Percentiles rank a stretch among this genome's conserved stretches.
Conservation (phyloP, 768 basidiomycete species). For the Leccinellum luteum region DNA sequence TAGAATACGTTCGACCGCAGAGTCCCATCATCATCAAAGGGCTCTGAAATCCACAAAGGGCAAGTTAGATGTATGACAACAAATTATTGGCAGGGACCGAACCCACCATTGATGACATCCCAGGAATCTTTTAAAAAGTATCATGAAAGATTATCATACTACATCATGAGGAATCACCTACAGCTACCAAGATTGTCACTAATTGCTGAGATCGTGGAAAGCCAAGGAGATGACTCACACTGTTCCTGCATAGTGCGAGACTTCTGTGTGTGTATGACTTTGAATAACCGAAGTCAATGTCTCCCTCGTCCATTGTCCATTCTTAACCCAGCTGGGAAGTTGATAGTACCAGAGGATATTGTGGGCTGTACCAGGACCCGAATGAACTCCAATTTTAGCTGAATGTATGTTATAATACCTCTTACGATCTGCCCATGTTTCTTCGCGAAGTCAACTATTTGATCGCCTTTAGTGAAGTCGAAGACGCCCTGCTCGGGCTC, state of each 20-base stretch:
- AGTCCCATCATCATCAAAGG: conserved; percentile 54
- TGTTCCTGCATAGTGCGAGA: conserved; percentile 11
- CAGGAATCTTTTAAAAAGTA: conserved; percentile 11
- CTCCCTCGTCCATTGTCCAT: conserved; percentile 12
- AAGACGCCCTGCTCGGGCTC: conserved; percentile 26
- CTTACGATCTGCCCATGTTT: conserved; percentile 18
- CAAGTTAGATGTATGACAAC: not conserved
- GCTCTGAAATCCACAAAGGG: conserved; percentile 5
- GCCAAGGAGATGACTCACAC: conserved; percentile 4
- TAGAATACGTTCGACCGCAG: conserved; percentile 53
- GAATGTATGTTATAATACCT: conserved; percentile 3
- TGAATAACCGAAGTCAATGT: conserved; percentile 16
- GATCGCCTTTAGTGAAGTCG: conserved; percentile 20
- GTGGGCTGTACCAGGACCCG: conserved; percentile 8
- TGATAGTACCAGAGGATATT: conserved; percentile 18
- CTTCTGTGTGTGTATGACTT: conserved; percentile 17
- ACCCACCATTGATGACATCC: conserved; percentile 22
- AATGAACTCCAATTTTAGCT: not conserved
- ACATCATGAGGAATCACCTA: conserved; percentile 2
- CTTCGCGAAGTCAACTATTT: conserved; percentile 17
- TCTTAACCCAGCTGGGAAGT: conserved; percentile 15
- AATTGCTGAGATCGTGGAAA: not conserved
- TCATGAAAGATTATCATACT: not conserved
- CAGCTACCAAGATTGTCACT: conserved; percentile 2
- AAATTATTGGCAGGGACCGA: not conserved